These are phyloP conservation scores for Aspergillus homomorphus DNA, from an alignment of 495 filamentous ascomycete species.

Conservation along the genomic window DNA sequence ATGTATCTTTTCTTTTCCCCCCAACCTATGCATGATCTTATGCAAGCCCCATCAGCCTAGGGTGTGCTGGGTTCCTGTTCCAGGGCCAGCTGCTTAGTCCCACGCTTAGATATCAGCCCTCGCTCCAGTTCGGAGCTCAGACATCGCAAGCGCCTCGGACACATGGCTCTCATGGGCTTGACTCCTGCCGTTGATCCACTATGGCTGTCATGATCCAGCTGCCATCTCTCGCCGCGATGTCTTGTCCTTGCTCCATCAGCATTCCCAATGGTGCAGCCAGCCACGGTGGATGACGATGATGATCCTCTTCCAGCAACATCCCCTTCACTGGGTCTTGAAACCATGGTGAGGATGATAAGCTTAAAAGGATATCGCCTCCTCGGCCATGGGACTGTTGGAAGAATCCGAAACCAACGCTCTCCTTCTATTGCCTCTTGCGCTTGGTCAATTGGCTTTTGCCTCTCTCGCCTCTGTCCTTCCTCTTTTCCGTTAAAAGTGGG, in stretches of 20 bases:
- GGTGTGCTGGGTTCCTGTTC: conserved; percentile 5
- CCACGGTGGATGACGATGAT: conserved; percentile 30
- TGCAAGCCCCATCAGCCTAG: conserved; percentile 8
- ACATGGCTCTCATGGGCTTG: conserved; percentile 18
- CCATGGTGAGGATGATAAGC: conserved; percentile 14
- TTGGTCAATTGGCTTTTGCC: conserved; percentile 6
- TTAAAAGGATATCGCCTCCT: conserved; percentile 29
- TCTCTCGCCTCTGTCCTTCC: neutral
- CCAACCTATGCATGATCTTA: conserved; percentile 10
- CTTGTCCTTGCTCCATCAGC: conserved; percentile 22
- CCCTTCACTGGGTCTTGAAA: neutral
- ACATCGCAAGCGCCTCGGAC: conserved; percentile 11
- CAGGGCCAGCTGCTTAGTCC: conserved; percentile 20
- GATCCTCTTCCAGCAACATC: conserved; percentile 16
- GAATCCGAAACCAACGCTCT: conserved; percentile 14
- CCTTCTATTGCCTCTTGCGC: conserved; percentile 12
- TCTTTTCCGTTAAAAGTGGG: conserved; percentile 1
- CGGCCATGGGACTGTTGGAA: conserved; percentile 18
- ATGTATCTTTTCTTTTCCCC: conserved; percentile 7
- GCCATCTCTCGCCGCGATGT: conserved; percentile 29
- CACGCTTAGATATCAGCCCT: conserved; percentile 14
- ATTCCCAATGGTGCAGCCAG: conserved; percentile 31
- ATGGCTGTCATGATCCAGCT: conserved; percentile 30
- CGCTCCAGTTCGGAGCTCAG: conserved; percentile 10
- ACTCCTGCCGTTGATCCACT: conserved; percentile 22